Conservation (phyloP, 306 rosid species). For the Senna siamea region DNA sequence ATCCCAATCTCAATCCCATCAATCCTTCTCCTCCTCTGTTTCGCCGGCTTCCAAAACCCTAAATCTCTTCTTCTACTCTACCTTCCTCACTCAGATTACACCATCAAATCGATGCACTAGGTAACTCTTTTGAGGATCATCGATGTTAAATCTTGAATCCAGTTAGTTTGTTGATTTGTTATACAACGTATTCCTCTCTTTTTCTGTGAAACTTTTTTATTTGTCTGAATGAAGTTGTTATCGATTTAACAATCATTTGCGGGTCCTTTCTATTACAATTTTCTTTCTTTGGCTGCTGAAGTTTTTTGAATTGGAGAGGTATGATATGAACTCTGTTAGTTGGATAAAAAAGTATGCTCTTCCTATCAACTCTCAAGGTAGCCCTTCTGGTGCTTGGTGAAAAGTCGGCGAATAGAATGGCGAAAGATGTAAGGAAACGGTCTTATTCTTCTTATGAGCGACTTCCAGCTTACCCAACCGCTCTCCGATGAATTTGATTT, state of each 20-base stretch:
- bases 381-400: neutral
- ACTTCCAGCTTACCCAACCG: neutral
- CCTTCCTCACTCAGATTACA: neutral
- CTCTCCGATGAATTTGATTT: neutral
- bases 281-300: conserved; percentile 2
- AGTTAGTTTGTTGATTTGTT: neutral
- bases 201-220: neutral
- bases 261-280: neutral
- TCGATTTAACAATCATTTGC: neutral
- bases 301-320: neutral
- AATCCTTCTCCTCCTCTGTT: neutral
- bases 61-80: neutral
- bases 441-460: neutral
- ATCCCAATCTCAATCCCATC: neutral
- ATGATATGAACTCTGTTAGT: neutral
- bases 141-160: conserved; percentile 10
- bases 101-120: conserved; percentile 2
- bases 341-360: neutral
- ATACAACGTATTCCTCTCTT: neutral
- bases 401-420: neutral
- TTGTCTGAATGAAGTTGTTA: neutral
- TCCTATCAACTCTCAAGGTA: neutral
- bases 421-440: neutral
- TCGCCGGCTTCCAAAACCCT: conserved; percentile 18
- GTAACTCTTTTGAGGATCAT: conserved; percentile 6